phyloP scores from a whole-genome alignment of 1,284 basidiomycete genomes.

The Malassezia japonica region DNA sequence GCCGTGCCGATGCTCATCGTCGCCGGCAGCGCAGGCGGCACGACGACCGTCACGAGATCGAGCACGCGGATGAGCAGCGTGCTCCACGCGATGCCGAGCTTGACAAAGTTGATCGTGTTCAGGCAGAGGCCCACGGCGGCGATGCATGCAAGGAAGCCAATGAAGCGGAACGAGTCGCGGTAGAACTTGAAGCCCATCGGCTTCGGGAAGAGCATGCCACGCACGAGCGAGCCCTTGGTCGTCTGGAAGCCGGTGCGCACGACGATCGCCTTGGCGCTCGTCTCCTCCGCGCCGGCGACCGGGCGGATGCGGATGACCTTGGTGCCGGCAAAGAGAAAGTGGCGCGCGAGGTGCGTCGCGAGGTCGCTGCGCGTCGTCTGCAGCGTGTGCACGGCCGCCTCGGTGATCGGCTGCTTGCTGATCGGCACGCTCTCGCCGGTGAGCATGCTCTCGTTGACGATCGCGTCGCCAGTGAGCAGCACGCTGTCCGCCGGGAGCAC shows the following conservation, averaged over 20 bases:
- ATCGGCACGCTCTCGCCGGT: slow-evolving; percentile 93
- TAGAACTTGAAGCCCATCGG: slow-evolving; percentile 90
- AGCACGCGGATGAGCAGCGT: slow-evolving; percentile 85
- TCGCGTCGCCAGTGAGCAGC: slow-evolving; percentile 85
- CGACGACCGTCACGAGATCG: slow-evolving; percentile 95
- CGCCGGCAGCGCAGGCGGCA: slow-evolving; percentile 92
- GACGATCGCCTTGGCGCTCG: slow-evolving; percentile 69
- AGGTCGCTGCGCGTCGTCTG: slow-evolving; percentile 51
- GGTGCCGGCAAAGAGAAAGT: slow-evolving; percentile 86
- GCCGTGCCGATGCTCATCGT: slow-evolving; percentile 95
- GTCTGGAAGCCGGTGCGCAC: slow-evolving; percentile 93
- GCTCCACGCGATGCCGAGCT: slow-evolving; percentile 71
- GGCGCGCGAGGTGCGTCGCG: slow-evolving; percentile 64
- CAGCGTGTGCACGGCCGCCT: slow-evolving; percentile 25
- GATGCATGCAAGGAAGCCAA: slow-evolving; percentile 77
- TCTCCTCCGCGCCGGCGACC: slow-evolving; percentile 48
- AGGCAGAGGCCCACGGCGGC: slow-evolving; percentile 65
- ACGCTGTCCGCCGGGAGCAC: slow-evolving; percentile 84
- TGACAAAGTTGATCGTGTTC: slow-evolving; percentile 73
- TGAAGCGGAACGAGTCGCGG: slow-evolving; percentile 92
- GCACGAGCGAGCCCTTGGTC: slow-evolving; percentile 87
- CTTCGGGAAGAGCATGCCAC: slow-evolving; percentile 98
- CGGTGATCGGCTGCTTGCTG: slow-evolving; percentile 63
- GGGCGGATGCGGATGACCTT: slow-evolving; percentile 76
- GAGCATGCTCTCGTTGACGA: slow-evolving; percentile 97